Percentiles rank a stretch among this genome's conserved stretches.
phyloP scores from a whole-genome alignment of 306 rosid genomes.

The Casuarina cunninghamiana region DNA sequence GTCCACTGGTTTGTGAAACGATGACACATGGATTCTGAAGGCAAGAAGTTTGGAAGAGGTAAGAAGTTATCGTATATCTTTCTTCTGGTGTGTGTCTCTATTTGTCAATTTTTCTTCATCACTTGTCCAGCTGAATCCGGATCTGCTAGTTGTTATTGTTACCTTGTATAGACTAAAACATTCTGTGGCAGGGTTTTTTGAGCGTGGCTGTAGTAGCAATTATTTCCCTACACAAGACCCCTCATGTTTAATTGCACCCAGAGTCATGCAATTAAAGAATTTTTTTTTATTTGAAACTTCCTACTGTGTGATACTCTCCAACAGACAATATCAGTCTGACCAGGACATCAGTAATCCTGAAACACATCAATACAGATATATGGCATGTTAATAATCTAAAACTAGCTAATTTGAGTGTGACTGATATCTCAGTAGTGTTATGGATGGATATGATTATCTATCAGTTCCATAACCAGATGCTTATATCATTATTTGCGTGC shows the following conservation, averaged over 20 bases:
- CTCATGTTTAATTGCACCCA: neutral
- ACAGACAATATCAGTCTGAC: neutral
- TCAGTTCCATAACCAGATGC: neutral
- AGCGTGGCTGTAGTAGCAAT: neutral
- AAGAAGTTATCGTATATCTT: slow-evolving; percentile 24
- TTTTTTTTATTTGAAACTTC: neutral
- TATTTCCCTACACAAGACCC: neutral
- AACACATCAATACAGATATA: no score
- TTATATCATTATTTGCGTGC: neutral
- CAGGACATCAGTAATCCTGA: neutral
- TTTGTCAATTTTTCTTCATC: slow-evolving; percentile 1
- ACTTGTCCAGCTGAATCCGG: neutral
- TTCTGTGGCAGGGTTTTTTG: neutral
- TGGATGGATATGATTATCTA: neutral
- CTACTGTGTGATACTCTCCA: neutral
- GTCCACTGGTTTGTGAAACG: slow-evolving; percentile 34
- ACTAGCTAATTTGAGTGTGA: neutral
- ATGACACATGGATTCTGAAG: slow-evolving; percentile 76
- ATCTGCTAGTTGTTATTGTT: neutral
- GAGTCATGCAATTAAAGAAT: neutral
- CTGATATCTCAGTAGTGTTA: neutral
- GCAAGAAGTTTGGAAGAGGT: slow-evolving; percentile 87
- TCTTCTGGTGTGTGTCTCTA: neutral
- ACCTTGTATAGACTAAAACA: neutral
- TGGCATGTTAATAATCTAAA: no score